Percentiles rank a stretch among this genome's conserved stretches.
Evolutionary conservation across 768 basidiomycete species (phyloP).

Genomic region (Asterophora lycoperdoides): DNA sequence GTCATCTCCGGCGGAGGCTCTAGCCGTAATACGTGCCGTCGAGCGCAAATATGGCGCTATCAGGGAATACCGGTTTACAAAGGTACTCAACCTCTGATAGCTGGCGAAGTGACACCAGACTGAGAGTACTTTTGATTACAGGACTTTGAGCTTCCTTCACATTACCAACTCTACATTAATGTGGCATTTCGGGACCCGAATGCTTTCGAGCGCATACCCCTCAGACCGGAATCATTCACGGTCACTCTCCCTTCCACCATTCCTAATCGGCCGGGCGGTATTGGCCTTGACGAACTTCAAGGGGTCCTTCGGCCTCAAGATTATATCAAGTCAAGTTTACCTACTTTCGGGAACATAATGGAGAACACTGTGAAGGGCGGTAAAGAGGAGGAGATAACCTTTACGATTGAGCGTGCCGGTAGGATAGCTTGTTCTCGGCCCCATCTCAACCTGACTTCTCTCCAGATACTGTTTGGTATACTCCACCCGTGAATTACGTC

Average conservation of each 20-base stretch:
- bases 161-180: conserved; percentile 40
- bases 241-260: conserved; percentile 22
- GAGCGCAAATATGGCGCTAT: conserved; percentile 53
- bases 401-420: conserved; percentile 18
- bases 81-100: conserved; percentile 29
- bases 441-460: not conserved
- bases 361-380: not conserved
- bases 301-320: conserved; percentile 16
- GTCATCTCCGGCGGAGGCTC: conserved; percentile 45
- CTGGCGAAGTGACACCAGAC: no score
- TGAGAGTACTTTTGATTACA: conserved; percentile 17
- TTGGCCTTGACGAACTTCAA: conserved; percentile 35
- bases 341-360: conserved; percentile 6
- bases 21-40: conserved; percentile 47
- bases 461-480: not conserved
- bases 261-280: conserved; percentile 24
- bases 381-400: conserved; percentile 14
- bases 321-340: conserved; percentile 5
- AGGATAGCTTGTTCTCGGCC: conserved; percentile 1
- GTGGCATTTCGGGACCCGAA: conserved; percentile 43
- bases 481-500: not conserved
- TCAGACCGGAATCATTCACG: conserved; percentile 21
- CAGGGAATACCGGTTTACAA: conserved; percentile 36
- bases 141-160: conserved; percentile 44
- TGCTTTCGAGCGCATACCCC: conserved; percentile 35